These are phyloP conservation scores for Bocquillonia castaneifolia DNA, from an alignment of 441 rosid genomes.

Conservation along the genomic window DNA sequence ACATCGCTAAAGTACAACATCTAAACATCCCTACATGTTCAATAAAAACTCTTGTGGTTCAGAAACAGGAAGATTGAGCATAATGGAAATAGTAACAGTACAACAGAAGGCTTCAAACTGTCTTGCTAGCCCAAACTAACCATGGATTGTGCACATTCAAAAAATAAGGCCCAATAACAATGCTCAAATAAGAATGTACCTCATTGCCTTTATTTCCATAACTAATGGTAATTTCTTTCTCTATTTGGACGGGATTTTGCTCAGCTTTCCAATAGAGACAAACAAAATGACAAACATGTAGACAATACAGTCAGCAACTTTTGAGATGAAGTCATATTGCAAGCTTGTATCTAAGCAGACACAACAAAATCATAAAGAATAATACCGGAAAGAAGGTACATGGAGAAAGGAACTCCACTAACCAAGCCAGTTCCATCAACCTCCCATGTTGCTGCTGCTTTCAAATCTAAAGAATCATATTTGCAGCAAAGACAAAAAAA, in stretches of 20 bases:
- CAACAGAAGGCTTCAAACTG: too few species aligned
- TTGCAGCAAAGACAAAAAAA: conserved; percentile 15
- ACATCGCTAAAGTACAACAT: background rate
- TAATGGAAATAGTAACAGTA: background rate
- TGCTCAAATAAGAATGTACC: conserved; percentile 39
- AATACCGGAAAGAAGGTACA: conserved; percentile 92
- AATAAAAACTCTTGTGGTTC: background rate
- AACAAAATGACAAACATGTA: conserved; percentile 6
- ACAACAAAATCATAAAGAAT: background rate
- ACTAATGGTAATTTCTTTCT: conserved; percentile 75
- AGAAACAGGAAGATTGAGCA: background rate
- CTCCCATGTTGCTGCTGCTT: conserved; percentile 94
- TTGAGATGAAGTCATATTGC: background rate
- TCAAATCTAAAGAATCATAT: conserved; percentile 43
- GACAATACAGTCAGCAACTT: background rate
- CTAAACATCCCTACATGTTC: background rate
- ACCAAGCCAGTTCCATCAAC: conserved; percentile 73
- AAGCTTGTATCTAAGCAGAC: background rate
- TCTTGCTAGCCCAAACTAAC: background rate
- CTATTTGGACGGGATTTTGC: conserved; percentile 36
- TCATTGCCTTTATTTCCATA: conserved; percentile 95
- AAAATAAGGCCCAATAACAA: background rate
- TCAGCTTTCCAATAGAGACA: conserved; percentile 41
- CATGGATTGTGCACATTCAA: background rate
- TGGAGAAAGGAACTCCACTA: conserved; percentile 62